Percentiles rank a stretch among this genome's conserved stretches.
These are phyloP conservation scores for Phialocephala subalpina DNA, from an alignment of 2,329 filamentous ascomycete genomes.

Conservation along the genomic window DNA sequence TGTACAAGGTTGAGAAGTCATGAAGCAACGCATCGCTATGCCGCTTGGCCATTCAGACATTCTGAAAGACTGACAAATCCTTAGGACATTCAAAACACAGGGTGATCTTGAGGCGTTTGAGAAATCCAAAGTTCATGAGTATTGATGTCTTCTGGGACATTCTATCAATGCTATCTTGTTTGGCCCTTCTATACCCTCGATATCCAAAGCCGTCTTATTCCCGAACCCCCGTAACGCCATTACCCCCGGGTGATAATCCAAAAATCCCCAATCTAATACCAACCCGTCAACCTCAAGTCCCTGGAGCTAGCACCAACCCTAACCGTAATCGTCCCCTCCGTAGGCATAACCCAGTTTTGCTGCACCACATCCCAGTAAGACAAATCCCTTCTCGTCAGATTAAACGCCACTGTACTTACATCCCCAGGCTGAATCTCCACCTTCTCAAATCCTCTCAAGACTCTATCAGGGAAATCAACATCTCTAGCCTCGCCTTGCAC, in stretches of 20 bases:
- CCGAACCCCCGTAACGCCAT: not conserved
- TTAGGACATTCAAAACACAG: not conserved
- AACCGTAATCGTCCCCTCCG: conserved; percentile 52
- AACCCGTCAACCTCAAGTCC: conserved; percentile 43
- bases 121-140: not conserved
- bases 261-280: conserved; percentile 30
- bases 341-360: conserved; percentile 72
- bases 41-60: not conserved
- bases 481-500: conserved; percentile 33
- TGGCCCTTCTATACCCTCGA: not conserved
- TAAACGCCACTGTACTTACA: conserved; percentile 57
- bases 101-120: not conserved
- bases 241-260: not conserved
- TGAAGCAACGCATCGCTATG: no score
- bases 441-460: conserved; percentile 78
- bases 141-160: not conserved
- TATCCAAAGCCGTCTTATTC: not conserved
- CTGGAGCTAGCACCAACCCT: conserved; percentile 50
- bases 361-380: conserved; percentile 67
- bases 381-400: conserved; percentile 65
- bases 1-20: no score
- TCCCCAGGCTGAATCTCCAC: conserved; percentile 57
- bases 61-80: not conserved
- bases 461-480: conserved; percentile 69
- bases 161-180: not conserved